Evolutionary conservation across 495 filamentous ascomycete species (phyloP).

Genomic region (Tuber melanosporum): DNA sequence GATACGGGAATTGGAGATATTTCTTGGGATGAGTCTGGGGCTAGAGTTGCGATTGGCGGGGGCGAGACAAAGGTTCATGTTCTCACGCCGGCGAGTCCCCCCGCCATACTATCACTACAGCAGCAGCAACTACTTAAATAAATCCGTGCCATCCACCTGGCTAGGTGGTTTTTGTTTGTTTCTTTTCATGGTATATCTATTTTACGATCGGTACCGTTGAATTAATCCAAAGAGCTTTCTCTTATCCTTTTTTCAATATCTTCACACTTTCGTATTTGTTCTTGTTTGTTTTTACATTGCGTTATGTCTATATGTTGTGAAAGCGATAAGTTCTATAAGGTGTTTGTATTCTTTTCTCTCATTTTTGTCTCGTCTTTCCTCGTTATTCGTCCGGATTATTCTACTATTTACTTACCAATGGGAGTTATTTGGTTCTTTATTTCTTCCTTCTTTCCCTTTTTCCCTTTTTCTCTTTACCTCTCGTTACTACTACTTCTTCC

Average conservation of each 20-base stretch:
- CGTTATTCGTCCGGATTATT: not conserved
- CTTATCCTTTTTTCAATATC: not conserved
- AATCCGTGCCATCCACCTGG: slow-evolving; percentile 13
- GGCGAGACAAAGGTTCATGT: slow-evolving; percentile 37
- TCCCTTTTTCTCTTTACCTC: not conserved
- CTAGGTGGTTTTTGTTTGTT: slow-evolving; percentile 17
- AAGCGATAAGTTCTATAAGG: not conserved
- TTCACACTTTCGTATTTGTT: not conserved
- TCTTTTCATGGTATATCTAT: slow-evolving; percentile 8
- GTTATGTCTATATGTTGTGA: not conserved
- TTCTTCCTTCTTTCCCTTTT: not conserved
- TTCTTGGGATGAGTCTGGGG: slow-evolving; percentile 37
- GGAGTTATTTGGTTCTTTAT: not conserved
- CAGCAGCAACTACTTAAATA: not conserved
- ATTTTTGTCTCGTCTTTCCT: not conserved
- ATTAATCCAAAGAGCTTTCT: not conserved
- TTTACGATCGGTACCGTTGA: slow-evolving; percentile 3
- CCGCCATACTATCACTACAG: not conserved
- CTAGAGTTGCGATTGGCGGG: slow-evolving; percentile 34
- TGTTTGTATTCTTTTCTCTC: not conserved
- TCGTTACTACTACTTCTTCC: not conserved
- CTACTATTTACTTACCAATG: not conserved
- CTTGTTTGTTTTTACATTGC: not conserved
- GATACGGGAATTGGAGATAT: slow-evolving; percentile 31
- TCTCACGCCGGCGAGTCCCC: not conserved